Conservation (phyloP, 1,284 basidiomycete species). For the Cutaneotrichosporon sp. region DNA sequence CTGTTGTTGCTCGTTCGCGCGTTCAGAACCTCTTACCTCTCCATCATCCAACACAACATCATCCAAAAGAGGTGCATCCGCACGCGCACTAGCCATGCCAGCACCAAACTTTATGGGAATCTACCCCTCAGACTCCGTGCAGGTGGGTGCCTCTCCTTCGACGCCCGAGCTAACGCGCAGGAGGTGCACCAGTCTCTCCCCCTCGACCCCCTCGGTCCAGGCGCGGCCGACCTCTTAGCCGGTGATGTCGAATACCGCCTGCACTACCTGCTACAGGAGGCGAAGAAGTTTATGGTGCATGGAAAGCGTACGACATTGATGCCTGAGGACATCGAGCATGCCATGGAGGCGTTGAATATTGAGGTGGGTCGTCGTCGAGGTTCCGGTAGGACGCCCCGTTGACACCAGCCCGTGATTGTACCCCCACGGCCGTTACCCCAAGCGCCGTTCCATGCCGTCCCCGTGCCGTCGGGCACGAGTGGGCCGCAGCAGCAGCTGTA, state of each 20-base stretch:
- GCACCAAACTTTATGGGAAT: slow-evolving; percentile 39
- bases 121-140: slow-evolving; percentile 41
- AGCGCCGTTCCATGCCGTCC: slow-evolving; percentile 59
- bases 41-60: background rate
- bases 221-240: slow-evolving; percentile 77
- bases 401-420: slow-evolving; percentile 39
- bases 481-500: slow-evolving; percentile 62
- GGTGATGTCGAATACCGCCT: slow-evolving; percentile 96
- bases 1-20: background rate
- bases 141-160: slow-evolving; percentile 20
- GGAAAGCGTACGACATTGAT: slow-evolving; percentile 79
- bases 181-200: slow-evolving; percentile 88
- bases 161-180: slow-evolving; percentile 50
- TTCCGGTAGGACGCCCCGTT: background rate
- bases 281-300: slow-evolving; percentile 94
- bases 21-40: background rate
- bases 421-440: slow-evolving; percentile 50
- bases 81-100: slow-evolving; percentile 27
- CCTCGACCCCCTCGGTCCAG: slow-evolving; percentile 71
- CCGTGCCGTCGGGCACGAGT: slow-evolving; percentile 37
- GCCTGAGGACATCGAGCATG: slow-evolving; percentile 87
- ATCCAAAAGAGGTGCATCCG: background rate
- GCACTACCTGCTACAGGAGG: slow-evolving; percentile 73
- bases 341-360: slow-evolving; percentile 87
- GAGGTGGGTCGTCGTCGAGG: slow-evolving; percentile 54